These are phyloP conservation scores for Phytophthora citricola DNA, from an alignment of 352 stramenopile genomes.

Conservation along the genomic window DNA sequence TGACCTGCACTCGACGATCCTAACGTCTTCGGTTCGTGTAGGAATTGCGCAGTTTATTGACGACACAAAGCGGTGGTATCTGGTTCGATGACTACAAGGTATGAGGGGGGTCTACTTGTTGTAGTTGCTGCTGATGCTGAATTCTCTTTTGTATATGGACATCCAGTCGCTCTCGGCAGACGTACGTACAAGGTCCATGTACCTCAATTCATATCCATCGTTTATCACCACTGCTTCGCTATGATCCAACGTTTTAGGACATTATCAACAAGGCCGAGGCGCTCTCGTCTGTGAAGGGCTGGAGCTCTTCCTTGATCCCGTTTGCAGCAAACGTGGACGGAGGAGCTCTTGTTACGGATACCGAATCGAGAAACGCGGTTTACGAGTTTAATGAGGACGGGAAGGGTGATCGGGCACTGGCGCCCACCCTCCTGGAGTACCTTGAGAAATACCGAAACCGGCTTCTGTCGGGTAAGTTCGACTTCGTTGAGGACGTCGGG, in stretches of 20 bases:
- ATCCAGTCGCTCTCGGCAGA: constrained; percentile 64
- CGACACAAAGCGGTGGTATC: constrained; percentile 79
- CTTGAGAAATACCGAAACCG: constrained; percentile 84
- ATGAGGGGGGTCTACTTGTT: not conserved
- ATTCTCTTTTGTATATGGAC: constrained; percentile 4
- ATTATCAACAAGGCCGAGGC: constrained; percentile 65
- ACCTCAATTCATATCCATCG: not conserved
- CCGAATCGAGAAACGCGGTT: constrained; percentile 58
- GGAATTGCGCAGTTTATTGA: constrained; percentile 67
- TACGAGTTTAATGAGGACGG: constrained; percentile 77
- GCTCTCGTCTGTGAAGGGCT: constrained; percentile 53
- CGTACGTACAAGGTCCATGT: constrained; percentile 28
- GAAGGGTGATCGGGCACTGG: constrained; percentile 51
- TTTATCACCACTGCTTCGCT: not conserved
- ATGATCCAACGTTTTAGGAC: constrained; percentile 40
- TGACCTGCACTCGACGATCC: too few species aligned
- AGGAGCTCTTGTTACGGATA: constrained; percentile 68
- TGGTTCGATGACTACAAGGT: constrained; percentile 90
- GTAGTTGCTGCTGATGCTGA: constrained; percentile 3
- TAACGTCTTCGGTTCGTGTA: constrained; percentile 16
- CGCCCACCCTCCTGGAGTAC: constrained; percentile 66
- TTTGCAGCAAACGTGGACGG: constrained; percentile 80
- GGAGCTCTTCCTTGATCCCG: constrained; percentile 68
- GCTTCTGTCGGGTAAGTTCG: constrained; percentile 81
- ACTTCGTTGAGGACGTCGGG: constrained; percentile 86